Evolutionary conservation across 108 stramenopile genomes (phyloP).

Genomic region (Skeletonema marinoi): DNA sequence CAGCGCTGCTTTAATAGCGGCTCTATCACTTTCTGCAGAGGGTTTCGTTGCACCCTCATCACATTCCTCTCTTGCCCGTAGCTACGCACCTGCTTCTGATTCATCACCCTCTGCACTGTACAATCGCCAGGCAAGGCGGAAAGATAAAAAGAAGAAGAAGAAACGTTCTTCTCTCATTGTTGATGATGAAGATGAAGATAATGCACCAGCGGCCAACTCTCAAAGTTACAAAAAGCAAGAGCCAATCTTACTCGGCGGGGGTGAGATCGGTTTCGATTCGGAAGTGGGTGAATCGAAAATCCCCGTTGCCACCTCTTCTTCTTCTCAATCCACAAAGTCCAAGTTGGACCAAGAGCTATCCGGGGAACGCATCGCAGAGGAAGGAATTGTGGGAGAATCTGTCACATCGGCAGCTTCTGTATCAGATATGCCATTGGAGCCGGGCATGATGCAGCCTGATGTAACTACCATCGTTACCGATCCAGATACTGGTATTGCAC

Average conservation of each 20-base stretch:
- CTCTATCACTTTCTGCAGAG: conserved; percentile 2
- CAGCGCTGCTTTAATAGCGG: conserved; percentile 1
- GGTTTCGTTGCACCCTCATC: conserved; percentile 1
- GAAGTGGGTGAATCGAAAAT: conserved; percentile 37
- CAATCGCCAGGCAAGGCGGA: conserved; percentile 31
- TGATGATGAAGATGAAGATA: conserved; percentile 12
- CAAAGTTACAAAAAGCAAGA: conserved; percentile 8
- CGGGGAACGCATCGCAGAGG: conserved; percentile 37
- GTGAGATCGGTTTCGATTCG: conserved; percentile 25
- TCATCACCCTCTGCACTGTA: conserved; percentile 13
- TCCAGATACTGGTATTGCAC: conserved; percentile 81
- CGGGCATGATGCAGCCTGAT: conserved; percentile 64
- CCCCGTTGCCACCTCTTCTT: conserved; percentile 28
- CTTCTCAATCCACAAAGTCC: conserved; percentile 11
- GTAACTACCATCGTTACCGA: conserved; percentile 76
- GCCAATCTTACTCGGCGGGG: conserved; percentile 36
- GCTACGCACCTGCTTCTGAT: neutral
- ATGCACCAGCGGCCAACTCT: neutral
- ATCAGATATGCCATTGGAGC: conserved; percentile 40
- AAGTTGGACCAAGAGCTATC: conserved; percentile 40
- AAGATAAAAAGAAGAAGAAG: conserved; percentile 29
- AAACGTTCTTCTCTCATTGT: conserved; percentile 15
- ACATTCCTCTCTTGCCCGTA: neutral
- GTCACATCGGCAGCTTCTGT: conserved; percentile 40
- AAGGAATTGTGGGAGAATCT: conserved; percentile 37